Evolutionary conservation across 2,329 filamentous ascomycete species (phyloP), one percentile per base, ranked within the genome.

Genomic region (Claviceps digitariae): DNA sequence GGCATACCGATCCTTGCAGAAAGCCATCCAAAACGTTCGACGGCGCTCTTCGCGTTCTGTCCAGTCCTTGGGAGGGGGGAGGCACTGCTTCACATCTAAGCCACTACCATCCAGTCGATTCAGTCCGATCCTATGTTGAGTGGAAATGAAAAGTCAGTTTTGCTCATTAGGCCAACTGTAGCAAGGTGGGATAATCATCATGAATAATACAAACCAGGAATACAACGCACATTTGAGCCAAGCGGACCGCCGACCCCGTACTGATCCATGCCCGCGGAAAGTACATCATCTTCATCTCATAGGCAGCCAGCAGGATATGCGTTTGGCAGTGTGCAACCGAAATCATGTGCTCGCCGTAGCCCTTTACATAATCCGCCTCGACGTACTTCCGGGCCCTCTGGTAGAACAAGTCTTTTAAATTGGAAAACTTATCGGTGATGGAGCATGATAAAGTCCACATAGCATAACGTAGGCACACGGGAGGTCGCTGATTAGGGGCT

Each of bases 281-380:
- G 67, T 90, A 94, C 87, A 97, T 95, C 78, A 87, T 86, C 70
- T 91, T 95, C 74, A 96, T 97, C 67, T 98, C 93, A 62, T 95
- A 96, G 0, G 79, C 82, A 6, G 83, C 81, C 48, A 94, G 75
- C 21, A 97, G 72, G 27, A 83, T 74, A 77, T 94, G 94, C 1
- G 87, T 82, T 66, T 98, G 93, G 50, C 85, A 87, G 67, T 95
- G 88, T 17, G 85, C 84, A 31, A 96, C 75, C 1, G 86, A 91
- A 59, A 96, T 86, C 65, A 94, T 86, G 59, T 83, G 78, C 67
- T 97, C 91, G 52, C 93, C 93, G 59, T 91, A 90, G 4, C 91
- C 90, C 66, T 87, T 93, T 74, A 96, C 83, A 67, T 94, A 90
- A 64, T 96, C 90, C 56, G 81, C 74, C 65, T 97, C 89, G 45